Base-by-base conservation (phyloP, 2,329 filamentous ascomycete genomes). In the Pseudovirgaria hyperparasitica region DNA sequence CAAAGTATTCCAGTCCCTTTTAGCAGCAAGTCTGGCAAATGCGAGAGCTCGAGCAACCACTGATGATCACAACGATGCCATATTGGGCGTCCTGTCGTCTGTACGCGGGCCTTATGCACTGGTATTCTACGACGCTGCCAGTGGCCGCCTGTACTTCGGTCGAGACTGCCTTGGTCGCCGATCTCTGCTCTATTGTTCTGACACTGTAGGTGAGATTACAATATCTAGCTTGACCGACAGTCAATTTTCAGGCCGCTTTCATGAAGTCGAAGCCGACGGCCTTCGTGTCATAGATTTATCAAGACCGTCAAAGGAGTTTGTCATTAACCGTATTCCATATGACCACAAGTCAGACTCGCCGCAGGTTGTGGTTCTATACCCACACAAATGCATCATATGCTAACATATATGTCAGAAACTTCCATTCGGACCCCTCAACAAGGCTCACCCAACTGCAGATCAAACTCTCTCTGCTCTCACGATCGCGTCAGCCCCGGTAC, bases 101-200 rank as follows among this genome's bases (percentile, higher is more conserved):
- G 45, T 55, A 12, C 33, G 41, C 18, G 90, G 90, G 0, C 87
- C 90, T 0, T 96, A 90, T 57, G 82, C 87, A 2, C 90, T 96
- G 52, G 70, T 87, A 5, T 94, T 78, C 51, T 79, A 78, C 43
- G 79, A 94, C 57, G 65, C 63, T 10, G 43, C 50, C 7, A 60
- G 67, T 28, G 60, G 59, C 7, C 67, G 66, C 22, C 38, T 96
- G 9, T 92, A 77, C 53, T 94, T 81, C 50, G 85, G 81, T 5
- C 71, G 90, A 37, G 90, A 98, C 51, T 79, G 80, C 31, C 65
- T 98, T 3, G 90, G 90, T 6, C 70, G 90, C 31, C 71, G 90
- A 25, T 96, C 90, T 9, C 60, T 98, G 19, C 62, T 94, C 22
- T 57, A 41, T 22, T 60, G 57, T 12, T 40, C 67, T 11, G 67